A percentile compares a stretch with the other conserved stretches of the same genome.
Conservation (phyloP, 2,329 filamentous ascomycete species). For the Exutisphaerella laricina region DNA sequence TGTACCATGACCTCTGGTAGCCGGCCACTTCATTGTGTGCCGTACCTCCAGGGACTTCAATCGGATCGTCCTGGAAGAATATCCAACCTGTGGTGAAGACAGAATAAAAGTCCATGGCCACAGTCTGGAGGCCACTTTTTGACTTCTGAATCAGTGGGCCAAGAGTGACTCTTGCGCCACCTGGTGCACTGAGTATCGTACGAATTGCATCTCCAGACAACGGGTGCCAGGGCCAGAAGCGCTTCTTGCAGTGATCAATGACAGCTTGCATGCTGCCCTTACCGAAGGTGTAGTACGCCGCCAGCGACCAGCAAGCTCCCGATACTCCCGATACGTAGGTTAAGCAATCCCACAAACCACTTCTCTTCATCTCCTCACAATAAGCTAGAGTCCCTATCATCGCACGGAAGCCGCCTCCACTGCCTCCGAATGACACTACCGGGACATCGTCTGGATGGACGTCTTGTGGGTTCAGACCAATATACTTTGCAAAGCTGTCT, state of each 20-base stretch:
- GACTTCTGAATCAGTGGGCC: conserved; percentile 31
- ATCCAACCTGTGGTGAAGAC: conserved; percentile 32
- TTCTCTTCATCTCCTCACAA: conserved; percentile 26
- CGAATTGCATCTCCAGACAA: conserved; percentile 32
- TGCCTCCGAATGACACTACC: conserved; percentile 30
- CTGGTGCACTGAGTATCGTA: conserved; percentile 24
- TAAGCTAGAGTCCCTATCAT: conserved; percentile 31
- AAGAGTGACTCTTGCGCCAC: conserved; percentile 27
- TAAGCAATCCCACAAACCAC: conserved; percentile 31
- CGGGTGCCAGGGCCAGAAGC: conserved; percentile 31
- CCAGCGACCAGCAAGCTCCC: conserved; percentile 31
- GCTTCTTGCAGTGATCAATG: conserved; percentile 32
- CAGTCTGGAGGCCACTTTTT: conserved; percentile 28
- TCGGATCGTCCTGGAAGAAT: conserved; percentile 29
- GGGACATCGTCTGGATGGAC: conserved; percentile 32
- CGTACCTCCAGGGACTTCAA: conserved; percentile 18
- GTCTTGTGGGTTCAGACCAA: conserved; percentile 26
- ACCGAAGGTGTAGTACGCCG: conserved; percentile 32
- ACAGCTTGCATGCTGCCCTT: conserved; percentile 26
- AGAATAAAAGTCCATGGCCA: conserved; percentile 32
- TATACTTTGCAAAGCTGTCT: conserved; percentile 30
- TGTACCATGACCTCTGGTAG: conserved; percentile 27
- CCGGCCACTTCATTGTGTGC: conserved; percentile 23
- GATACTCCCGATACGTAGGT: conserved; percentile 32
- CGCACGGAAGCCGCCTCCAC: conserved; percentile 31